Base-by-base conservation (phyloP, 2,329 filamentous ascomycete species). In the Cryphonectria naterciae region DNA sequence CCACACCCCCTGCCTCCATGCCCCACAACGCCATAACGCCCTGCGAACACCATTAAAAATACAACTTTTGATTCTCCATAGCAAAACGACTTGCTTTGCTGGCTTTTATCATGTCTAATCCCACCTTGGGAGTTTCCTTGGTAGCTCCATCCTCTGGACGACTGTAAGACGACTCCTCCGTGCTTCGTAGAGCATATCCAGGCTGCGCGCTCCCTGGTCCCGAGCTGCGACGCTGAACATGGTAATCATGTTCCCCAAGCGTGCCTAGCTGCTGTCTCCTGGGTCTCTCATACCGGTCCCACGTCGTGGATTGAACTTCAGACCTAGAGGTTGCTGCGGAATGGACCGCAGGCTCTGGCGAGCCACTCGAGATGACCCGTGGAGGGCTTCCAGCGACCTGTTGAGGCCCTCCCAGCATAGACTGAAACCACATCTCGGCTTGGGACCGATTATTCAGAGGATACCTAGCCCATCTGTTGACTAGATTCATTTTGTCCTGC, bases 401-500 rank as follows among this genome's bases (percentile, higher is more conserved):
- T 22, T 49, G 56, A 37, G 39, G 8, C 54, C 58, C 65, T 8
- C n/a, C 58, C 61, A 39, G 43, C 43, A 43, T 72, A 19, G 68
- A 62, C 32, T 65, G 68, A 17, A 72, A 70, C 70, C 70, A 72
- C n/a, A 35, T 25, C 35, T 68, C 46, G 28, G 54, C 37, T 19
- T 72, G 60, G 15, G 41, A n/a, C 43, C 68, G 61, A 13, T 56
- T 66, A 17, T 35, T 35, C 22, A 72, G 28, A 1, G 70, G 65
- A 17, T 17, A 60, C 1, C 35, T 68, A 17, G 28, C 62, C 70
- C 70, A 72, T 35, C 39, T 43, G 7, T 54, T 22, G 58, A 70
- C 49, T 15, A 70, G 22, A 10, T 65, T 43, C 17, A 60, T 60
- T 15, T 72, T 72, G 41, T 72, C 68, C 65, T 70, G 70, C 43